Evolutionary conservation across 1,139 yeast genomes (phyloP).

Genomic region (Yamadazyma dendronema): DNA sequence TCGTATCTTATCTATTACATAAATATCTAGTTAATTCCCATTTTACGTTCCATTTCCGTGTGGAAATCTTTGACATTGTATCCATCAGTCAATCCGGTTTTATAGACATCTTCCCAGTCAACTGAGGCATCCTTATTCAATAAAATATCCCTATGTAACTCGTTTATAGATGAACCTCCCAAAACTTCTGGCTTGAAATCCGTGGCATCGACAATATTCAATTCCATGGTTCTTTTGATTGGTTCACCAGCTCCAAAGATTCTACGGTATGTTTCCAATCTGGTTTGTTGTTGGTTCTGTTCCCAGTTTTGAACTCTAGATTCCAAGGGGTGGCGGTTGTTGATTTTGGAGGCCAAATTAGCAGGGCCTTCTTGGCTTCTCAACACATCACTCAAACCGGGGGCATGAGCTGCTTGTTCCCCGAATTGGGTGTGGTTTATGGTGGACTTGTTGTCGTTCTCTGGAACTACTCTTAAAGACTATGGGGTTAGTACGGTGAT

Average conservation of each 20-base stretch:
- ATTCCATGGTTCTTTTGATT: constrained; percentile 84
- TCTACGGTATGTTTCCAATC: constrained; percentile 76
- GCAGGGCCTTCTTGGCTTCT: constrained; percentile 60
- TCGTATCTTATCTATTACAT: background rate
- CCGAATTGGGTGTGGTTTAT: constrained; percentile 52
- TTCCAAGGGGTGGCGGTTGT: constrained; percentile 87
- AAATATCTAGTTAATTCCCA: constrained; percentile 35
- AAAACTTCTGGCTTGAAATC: constrained; percentile 66
- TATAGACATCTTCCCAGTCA: constrained; percentile 94
- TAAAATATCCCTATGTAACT: constrained; percentile 76
- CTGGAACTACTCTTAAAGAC: constrained; percentile 55
- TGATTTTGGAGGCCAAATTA: constrained; percentile 64
- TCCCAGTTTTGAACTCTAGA: constrained; percentile 78
- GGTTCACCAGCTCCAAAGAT: constrained; percentile 94
- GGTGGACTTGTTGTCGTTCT: constrained; percentile 34
- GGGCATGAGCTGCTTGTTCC: constrained; percentile 56
- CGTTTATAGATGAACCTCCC: constrained; percentile 44
- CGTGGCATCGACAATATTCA: constrained; percentile 69
- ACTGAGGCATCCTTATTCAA: constrained; percentile 70
- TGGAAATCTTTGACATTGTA: constrained; percentile 54
- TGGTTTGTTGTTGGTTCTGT: constrained; percentile 63
- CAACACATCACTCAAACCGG: constrained; percentile 58
- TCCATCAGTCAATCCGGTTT: constrained; percentile 47
- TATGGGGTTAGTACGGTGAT: constrained; percentile 12
- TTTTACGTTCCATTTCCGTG: constrained; percentile 63